Evolutionary conservation across 2,329 filamentous ascomycete species (phyloP), one percentile per base, ranked within the genome.

Genomic region (Rutstroemia sydowiana): DNA sequence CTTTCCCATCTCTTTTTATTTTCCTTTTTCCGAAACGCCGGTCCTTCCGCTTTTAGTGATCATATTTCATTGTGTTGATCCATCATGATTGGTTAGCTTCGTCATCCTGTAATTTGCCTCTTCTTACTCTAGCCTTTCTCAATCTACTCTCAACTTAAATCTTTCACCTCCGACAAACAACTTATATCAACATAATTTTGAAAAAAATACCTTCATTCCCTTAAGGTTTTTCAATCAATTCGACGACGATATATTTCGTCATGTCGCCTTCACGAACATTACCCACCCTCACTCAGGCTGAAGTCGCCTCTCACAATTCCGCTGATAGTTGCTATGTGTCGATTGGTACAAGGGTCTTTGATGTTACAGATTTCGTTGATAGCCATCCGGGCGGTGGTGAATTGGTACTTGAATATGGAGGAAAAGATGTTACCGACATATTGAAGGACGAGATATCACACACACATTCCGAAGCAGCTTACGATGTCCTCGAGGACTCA

Each of bases 311-410:
- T 61, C 90, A 95, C 70, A 92, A 87, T 68, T 84, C 81, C 43
- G 73, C 74, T 45, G 81, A 89, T 66, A 95, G 89, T 45, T 97
- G 92, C 75, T 98, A 91, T 75, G 91, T 98, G 61, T 93, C 88
- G 3, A 76, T 96, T 50, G 91, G 89, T 57, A 78, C 79, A 53
- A 95, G 92, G 62, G 92, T 98, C 61, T 98, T 90, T 77, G 92
- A 98, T 74, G 79, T 98, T 58, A 96, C 93, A 54, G 82, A 88
- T 51, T 98, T 98, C 65, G 70, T 96, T 55, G 82, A 90, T 48
- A 84, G 90, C 60, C 93, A 98, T 68, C 93, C 93, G 21, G 93
- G 93, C 61, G 93, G 93, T 53, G 81, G 82, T 62, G 88, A 95
- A 57, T 74, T 97, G 61, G 85, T 98, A 56, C 75, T 96, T 57